phyloP scores from a whole-genome alignment of 2,329 filamentous ascomycete species.

The Phaeomoniella chlamydospora region DNA sequence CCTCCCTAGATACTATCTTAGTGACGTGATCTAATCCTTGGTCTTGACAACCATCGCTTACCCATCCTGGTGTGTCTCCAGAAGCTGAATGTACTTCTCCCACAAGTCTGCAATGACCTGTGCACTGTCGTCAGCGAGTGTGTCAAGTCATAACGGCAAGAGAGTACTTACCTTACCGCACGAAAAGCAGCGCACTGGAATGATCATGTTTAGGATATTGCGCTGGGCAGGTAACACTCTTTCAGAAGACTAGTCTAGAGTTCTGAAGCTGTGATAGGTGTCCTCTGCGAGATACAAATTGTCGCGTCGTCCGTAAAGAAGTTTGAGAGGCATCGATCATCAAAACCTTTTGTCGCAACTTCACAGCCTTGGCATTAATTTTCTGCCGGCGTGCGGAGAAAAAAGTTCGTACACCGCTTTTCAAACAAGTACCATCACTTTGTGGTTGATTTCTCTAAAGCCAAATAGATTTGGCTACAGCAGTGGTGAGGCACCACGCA shows the following conservation, averaged over 20 bases:
- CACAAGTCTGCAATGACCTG: constrained; percentile 95
- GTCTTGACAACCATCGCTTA: constrained; percentile 24
- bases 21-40: constrained; percentile 5
- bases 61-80: constrained; percentile 68
- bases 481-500: too few relatives aligned
- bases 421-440: neutral
- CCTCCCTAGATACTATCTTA: constrained; percentile 47
- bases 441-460: neutral
- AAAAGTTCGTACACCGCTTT: neutral
- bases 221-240: too few relatives aligned
- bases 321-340: too few relatives aligned
- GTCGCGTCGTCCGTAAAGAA: too few relatives aligned
- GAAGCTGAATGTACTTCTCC: constrained; percentile 84
- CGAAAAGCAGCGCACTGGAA: constrained; percentile 95
- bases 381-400: neutral
- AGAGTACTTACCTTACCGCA: constrained; percentile 74
- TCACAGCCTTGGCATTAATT: neutral
- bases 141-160: constrained; percentile 2
- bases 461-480: too few relatives aligned
- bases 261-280: too few relatives aligned
- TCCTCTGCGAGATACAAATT: too few relatives aligned
- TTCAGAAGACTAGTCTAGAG: too few relatives aligned
- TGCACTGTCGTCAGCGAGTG: constrained; percentile 16
- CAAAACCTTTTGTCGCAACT: too few relatives aligned
- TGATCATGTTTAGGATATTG: constrained; percentile 62